These are phyloP conservation scores for Apiospora rasikravindrae DNA, from an alignment of 2,329 filamentous ascomycete species.

Conservation along the genomic window DNA sequence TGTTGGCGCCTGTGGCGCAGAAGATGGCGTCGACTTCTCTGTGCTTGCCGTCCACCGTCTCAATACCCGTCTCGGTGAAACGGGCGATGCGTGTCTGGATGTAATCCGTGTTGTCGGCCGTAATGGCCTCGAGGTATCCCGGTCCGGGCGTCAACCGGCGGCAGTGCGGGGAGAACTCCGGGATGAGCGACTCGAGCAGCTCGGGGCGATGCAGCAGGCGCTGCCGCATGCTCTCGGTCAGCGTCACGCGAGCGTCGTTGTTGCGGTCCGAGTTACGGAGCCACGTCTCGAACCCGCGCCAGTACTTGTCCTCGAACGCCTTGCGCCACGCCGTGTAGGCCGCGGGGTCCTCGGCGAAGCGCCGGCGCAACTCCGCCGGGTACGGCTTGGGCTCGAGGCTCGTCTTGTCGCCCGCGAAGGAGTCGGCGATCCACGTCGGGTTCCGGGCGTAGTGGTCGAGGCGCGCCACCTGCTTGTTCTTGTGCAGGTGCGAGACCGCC, in stretches of 20 bases:
- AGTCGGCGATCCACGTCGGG: slow-evolving; percentile 70
- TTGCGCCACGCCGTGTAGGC: slow-evolving; percentile 66
- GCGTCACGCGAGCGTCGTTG: slow-evolving; percentile 50
- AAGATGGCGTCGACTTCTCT: slow-evolving; percentile 68
- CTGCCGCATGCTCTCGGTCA: slow-evolving; percentile 57
- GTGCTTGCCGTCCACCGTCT: slow-evolving; percentile 61
- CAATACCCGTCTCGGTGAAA: slow-evolving; percentile 65
- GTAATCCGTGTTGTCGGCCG: slow-evolving; percentile 65
- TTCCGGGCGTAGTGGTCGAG: slow-evolving; percentile 70
- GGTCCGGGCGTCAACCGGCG: slow-evolving; percentile 69
- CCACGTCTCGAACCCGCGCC: slow-evolving; percentile 59
- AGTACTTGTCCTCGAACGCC: slow-evolving; percentile 64
- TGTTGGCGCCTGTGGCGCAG: slow-evolving; percentile 71
- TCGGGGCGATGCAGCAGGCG: slow-evolving; percentile 60
- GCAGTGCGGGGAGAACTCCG: slow-evolving; percentile 69
- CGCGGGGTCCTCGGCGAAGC: slow-evolving; percentile 61
- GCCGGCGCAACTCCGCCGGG: slow-evolving; percentile 55
- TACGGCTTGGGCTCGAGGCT: slow-evolving; percentile 62
- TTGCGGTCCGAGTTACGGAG: slow-evolving; percentile 60
- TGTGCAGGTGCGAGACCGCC: slow-evolving; percentile 57
- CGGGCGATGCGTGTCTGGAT: slow-evolving; percentile 61
- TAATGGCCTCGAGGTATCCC: slow-evolving; percentile 69
- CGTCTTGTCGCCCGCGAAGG: slow-evolving; percentile 61
- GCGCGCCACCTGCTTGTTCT: slow-evolving; percentile 43
- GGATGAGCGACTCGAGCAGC: slow-evolving; percentile 60